Evolutionary conservation across 106 monocot species (phyloP).

Genomic region (Phalaenopsis equestris): DNA sequence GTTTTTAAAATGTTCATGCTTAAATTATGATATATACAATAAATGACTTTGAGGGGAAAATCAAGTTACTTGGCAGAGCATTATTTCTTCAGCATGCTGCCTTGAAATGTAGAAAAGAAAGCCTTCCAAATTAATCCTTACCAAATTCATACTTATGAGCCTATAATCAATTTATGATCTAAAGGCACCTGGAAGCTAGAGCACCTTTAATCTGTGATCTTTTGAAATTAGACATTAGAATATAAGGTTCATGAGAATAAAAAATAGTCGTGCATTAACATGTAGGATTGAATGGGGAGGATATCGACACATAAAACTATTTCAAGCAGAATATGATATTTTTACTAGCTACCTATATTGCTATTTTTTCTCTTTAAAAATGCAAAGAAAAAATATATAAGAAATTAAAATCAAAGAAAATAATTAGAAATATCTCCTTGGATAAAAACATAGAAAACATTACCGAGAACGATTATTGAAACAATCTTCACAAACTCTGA

Average conservation of each 20-base stretch:
- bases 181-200: background rate
- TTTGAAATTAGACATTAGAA: background rate
- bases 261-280: background rate
- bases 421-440: background rate
- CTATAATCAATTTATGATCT: background rate
- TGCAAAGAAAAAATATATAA: background rate
- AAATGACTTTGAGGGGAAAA: background rate
- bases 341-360: background rate
- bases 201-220: background rate
- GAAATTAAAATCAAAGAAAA: conserved; percentile 4
- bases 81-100: too few species aligned
- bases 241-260: background rate
- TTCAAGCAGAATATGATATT: background rate
- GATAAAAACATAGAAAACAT: conserved; percentile 3
- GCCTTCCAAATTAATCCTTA: background rate
- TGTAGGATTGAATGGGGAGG: background rate
- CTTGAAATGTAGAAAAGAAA: background rate
- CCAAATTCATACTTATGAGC: background rate
- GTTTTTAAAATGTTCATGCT: background rate
- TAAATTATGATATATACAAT: background rate
- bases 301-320: background rate
- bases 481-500: conserved; percentile 88
- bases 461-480: conserved; percentile 80
- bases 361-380: background rate
- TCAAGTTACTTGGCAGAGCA: background rate